A percentile compares a stretch with the other conserved stretches of the same genome.
Evolutionary conservation across 768 basidiomycete species (phyloP).

Genomic region (Grammothele lineata): DNA sequence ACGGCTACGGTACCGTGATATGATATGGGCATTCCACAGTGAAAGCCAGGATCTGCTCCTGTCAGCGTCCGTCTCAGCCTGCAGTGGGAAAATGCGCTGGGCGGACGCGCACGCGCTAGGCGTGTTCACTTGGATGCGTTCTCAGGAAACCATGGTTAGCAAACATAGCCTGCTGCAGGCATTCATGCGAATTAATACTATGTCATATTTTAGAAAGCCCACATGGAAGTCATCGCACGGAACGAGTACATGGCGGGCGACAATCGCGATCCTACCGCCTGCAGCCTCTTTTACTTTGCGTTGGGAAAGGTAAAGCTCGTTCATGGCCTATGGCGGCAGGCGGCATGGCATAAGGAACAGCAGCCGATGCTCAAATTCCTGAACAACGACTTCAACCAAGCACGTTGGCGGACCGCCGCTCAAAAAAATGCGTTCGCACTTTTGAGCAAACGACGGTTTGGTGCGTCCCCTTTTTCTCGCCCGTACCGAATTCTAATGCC

Average conservation of each 20-base stretch:
- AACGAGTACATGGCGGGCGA: conserved; percentile 91
- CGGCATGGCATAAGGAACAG: conserved; percentile 91
- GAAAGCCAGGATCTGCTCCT: conserved; percentile 88
- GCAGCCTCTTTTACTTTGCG: conserved; percentile 93
- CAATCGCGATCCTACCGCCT: conserved; percentile 80
- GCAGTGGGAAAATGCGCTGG: conserved; percentile 87
- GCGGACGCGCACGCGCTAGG: conserved; percentile 83
- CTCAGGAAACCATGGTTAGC: conserved; percentile 72
- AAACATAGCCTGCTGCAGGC: no score
- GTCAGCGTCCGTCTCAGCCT: conserved; percentile 63
- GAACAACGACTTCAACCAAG: conserved; percentile 78
- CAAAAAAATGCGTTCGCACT: conserved; percentile 95
- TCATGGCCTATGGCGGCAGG: conserved; percentile 94
- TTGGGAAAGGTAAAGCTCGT: conserved; percentile 90
- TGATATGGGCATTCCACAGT: conserved; percentile 96
- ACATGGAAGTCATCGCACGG: conserved; percentile 85
- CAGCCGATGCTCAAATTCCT: conserved; percentile 87
- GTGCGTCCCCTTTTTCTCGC: conserved; percentile 41
- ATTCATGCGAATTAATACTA: no score
- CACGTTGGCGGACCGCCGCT: conserved; percentile 89
- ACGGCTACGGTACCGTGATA: conserved; percentile 87
- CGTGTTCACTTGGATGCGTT: conserved; percentile 83
- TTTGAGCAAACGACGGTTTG: conserved; percentile 86
- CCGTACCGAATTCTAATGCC: conserved; percentile 4
- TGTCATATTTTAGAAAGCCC: conserved; percentile 49